Base-by-base conservation (phyloP, 768 basidiomycete species). In the Chiua virens region DNA sequence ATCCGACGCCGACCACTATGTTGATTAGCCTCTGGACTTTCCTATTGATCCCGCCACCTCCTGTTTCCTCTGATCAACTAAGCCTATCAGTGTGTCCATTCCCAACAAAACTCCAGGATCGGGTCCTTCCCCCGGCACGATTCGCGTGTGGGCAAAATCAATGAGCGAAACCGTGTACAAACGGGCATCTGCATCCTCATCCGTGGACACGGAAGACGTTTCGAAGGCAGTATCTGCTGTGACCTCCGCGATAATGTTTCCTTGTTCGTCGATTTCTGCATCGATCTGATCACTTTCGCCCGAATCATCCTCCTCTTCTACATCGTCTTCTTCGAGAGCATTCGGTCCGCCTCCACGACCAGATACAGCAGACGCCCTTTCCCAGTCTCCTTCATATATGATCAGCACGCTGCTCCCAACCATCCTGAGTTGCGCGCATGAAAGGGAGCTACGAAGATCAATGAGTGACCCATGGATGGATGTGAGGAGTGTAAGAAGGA, bases 71-170 rank as follows among this genome's bases (percentile, higher is more conserved):
- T 71, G 80, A 52, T 85, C 78, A 45, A 96, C 59, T 49, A 97
- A 65, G 6, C 57, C 59, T 25, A 87, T 66, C 35, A 88, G 65
- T 0, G 86, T 93, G 45, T 83, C 73, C 51, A 98, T 57, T 4
- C 94, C 96, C 30, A 72, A 66, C 55, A 96, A 66, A 17, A 95
- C 83, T 0, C 96, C 88, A 35, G 78, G 69, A 65, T 98, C 95
- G 2, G 85, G 83, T 5, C 94, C 95, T 59, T 82, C 60, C 0
- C 87, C 91, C 0, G 82, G 79, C 8, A 70, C 75, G 13, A 88
- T 55, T 21, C 79, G 73, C 3, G 93, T 87, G 67, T 98, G 96
- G 8, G 94, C 95, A 66, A 99, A 98, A 73, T 99, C 96, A 57
- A 98, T 98, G 56, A 97, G 71, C 57, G 86, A 86, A 53, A 97